Base-by-base conservation (phyloP, 257 asterid species). In the Coffea canephora region DNA sequence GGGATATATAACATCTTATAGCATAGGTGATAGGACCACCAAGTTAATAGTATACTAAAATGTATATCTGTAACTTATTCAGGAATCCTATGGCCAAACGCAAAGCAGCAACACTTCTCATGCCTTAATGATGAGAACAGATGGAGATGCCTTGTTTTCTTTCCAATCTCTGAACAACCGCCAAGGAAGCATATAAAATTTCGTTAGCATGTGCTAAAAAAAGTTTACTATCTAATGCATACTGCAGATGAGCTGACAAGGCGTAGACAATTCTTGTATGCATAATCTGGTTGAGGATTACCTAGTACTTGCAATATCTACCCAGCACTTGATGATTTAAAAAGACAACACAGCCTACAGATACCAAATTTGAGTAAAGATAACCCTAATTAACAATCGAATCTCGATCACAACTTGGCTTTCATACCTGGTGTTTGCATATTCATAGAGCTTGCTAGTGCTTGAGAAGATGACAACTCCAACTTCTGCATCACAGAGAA, bases 401-500 rank as follows among this genome's bases (percentile, higher is more conserved):
- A 45, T 31, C 27, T 31, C 19, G 15, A 48, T 48, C 23, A 25
- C 62, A 8, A 57, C 48, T 36, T 46, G 65, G 65, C 36, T 31
- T 34, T 2, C 15, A 52, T 85, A 86, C 90, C 88, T 80, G 69
- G 85, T 74, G 83, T 77, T 84, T 21, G 88, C 68, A 84, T 79
- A 82, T 73, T 87, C 90, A 82, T 82, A 84, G 75, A 84, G 85
- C 81, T 87, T 87, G 23, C 82, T 80, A 16, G 90, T 84, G 80
- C 85, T 82, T 15, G 90, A 87, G 84, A 87, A 87, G 70, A 87
- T 81, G 41, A 86, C 50, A 16, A 86, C 81, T 52, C 89, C 89
- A 82, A 86, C 87, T 86, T 86, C 84, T 21, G 89, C 89, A 86
- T 86, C 89, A 7, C 89, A 86, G 4, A 86, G 86, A 82, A 86